These are phyloP conservation scores for Protomyces inouyei DNA, from an alignment of 1,139 yeast species.

Conservation along the genomic window DNA sequence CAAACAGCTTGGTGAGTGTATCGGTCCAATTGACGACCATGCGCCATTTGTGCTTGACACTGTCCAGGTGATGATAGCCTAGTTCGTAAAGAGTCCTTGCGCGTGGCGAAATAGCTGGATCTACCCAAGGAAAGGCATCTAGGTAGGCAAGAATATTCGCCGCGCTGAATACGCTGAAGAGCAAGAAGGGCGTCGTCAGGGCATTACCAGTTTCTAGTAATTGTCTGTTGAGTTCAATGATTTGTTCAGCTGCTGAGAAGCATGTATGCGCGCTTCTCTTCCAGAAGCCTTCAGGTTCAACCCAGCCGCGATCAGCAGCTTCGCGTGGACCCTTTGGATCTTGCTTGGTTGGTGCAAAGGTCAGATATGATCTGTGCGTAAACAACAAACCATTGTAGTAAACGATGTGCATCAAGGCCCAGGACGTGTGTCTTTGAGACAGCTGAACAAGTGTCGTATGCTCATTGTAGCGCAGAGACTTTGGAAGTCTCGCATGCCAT, in stretches of 20 bases:
- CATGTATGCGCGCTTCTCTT: constrained; percentile 13
- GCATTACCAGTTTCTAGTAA: constrained; percentile 4
- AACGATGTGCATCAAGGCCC: constrained; percentile 19
- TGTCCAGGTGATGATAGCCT: constrained; percentile 4
- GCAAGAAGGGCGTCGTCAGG: constrained; percentile 13
- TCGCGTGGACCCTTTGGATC: constrained; percentile 25
- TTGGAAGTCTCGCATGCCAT: constrained; percentile 22
- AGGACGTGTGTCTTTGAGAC: constrained; percentile 16
- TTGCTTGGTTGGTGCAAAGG: constrained; percentile 22
- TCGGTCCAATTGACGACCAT: constrained; percentile 25
- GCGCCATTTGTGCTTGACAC: constrained; percentile 12
- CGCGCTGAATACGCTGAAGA: constrained; percentile 14
- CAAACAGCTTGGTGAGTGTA: constrained; percentile 10
- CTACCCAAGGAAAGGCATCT: constrained; percentile 21
- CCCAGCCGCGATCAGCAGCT: constrained; percentile 22
- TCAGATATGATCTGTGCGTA: constrained; percentile 22
- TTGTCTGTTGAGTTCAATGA: constrained; percentile 13
- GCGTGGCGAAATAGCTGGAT: constrained; percentile 11
- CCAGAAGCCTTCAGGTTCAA: constrained; percentile 20
- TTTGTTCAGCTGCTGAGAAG: constrained; percentile 17
- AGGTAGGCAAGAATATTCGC: constrained; percentile 17
- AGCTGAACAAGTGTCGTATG: constrained; percentile 16
- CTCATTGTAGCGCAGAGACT: constrained; percentile 14
- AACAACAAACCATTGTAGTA: constrained; percentile 19
- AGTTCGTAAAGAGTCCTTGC: constrained; percentile 5